A percentile compares a stretch with the other conserved stretches of the same genome.
phyloP scores from a whole-genome alignment of 441 rosid species.

The Brassica balearica region DNA sequence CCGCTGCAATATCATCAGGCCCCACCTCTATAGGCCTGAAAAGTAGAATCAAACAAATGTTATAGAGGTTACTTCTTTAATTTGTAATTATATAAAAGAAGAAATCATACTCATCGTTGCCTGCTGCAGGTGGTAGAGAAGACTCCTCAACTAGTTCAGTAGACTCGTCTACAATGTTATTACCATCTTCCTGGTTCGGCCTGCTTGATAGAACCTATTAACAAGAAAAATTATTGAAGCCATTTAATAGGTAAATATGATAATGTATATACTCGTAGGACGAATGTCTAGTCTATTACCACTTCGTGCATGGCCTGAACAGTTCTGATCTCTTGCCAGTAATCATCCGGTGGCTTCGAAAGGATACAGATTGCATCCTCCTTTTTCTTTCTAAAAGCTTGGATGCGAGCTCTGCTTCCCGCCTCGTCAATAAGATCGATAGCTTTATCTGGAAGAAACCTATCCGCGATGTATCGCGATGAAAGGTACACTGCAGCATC shows the following conservation, averaged over 20 bases:
- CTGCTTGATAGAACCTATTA: slow-evolving; percentile 70
- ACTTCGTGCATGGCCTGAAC: slow-evolving; percentile 97
- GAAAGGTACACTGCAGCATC: slow-evolving; percentile 79
- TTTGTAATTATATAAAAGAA: not conserved
- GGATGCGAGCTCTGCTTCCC: slow-evolving; percentile 92
- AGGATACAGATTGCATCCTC: slow-evolving; percentile 81
- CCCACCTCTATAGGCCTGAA: slow-evolving; percentile 77
- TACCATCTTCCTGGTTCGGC: slow-evolving; percentile 53
- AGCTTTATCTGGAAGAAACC: slow-evolving; percentile 85
- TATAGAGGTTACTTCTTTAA: slow-evolving; percentile 1
- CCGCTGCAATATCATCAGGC: slow-evolving; percentile 80
- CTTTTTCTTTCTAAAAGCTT: slow-evolving; percentile 82
- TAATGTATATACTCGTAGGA: slow-evolving; percentile 18
- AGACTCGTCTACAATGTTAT: slow-evolving; percentile 51
- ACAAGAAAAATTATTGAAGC: slow-evolving; percentile 29
- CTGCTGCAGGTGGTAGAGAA: slow-evolving; percentile 56
- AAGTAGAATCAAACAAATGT: slow-evolving; percentile 30
- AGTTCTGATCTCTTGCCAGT: slow-evolving; percentile 96
- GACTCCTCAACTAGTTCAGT: slow-evolving; percentile 62
- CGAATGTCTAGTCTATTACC: slow-evolving; percentile 55
- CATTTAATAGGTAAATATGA: slow-evolving; percentile 30
- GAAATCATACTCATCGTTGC: slow-evolving; percentile 64
- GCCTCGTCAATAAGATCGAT: slow-evolving; percentile 88
- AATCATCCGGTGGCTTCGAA: slow-evolving; percentile 82
- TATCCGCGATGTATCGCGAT: slow-evolving; percentile 72